Conservation (phyloP, 2,329 filamentous ascomycete species). For the Akanthomyces muscarius region DNA sequence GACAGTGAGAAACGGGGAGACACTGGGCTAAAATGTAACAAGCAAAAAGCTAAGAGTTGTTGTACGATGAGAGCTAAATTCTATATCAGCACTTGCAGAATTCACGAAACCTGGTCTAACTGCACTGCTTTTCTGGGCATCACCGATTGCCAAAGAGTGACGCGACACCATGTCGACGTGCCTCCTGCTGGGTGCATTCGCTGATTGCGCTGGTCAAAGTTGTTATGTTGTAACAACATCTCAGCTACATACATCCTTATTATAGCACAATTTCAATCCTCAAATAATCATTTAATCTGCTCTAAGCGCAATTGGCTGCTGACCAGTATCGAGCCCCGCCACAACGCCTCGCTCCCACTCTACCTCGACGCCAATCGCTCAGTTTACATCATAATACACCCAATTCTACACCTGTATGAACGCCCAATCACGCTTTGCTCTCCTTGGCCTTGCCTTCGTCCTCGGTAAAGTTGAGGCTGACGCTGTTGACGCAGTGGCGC, state of each 20-base stretch:
- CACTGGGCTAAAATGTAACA: background rate
- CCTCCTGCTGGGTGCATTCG: too few species aligned
- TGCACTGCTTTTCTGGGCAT: too few species aligned
- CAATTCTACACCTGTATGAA: background rate
- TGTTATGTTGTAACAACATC: background rate
- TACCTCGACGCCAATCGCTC: background rate
- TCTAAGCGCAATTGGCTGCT: background rate
- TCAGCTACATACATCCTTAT: background rate
- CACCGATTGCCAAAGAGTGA: too few species aligned
- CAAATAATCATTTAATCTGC: background rate
- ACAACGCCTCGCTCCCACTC: constrained; percentile 11
- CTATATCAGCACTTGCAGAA: background rate
- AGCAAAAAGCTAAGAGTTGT: background rate
- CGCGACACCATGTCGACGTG: too few species aligned
- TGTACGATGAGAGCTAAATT: constrained; percentile 5
- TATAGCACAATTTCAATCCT: background rate
- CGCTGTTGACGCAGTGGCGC: constrained; percentile 92
- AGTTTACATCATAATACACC: constrained; percentile 1
- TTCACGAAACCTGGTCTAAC: background rate
- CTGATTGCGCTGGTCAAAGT: background rate
- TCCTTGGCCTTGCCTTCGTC: constrained; percentile 52
- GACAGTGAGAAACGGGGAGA: background rate
- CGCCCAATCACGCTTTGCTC: constrained; percentile 31
- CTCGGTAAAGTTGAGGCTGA: constrained; percentile 77
- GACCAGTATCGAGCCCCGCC: background rate